Conservation (phyloP, 768 basidiomycete genomes). For the Gymnopilus junonius region DNA sequence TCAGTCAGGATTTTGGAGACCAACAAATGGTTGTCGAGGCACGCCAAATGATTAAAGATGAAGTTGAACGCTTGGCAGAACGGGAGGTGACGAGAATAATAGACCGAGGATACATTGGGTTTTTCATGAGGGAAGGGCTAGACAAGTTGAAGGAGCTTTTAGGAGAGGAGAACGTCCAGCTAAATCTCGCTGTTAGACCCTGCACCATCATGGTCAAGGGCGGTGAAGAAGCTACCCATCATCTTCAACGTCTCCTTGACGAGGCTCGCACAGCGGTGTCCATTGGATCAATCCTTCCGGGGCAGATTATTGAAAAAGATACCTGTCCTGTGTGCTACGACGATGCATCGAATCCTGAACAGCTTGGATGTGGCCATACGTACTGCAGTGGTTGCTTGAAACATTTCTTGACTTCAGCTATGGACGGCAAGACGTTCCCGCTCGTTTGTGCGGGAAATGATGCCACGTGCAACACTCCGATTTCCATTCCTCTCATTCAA, state of each 20-base stretch:
- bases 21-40: slow-evolving; percentile 42
- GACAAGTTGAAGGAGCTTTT: slow-evolving; percentile 53
- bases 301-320: slow-evolving; percentile 11
- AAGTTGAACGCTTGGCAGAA: slow-evolving; percentile 52
- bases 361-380: slow-evolving; percentile 50
- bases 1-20: slow-evolving; percentile 53
- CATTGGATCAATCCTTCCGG: slow-evolving; percentile 1
- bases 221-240: slow-evolving; percentile 57
- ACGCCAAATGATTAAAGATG: slow-evolving; percentile 45
- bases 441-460: slow-evolving; percentile 66
- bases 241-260: slow-evolving; percentile 46
- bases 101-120: slow-evolving; percentile 44
- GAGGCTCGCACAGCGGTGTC: slow-evolving; percentile 33
- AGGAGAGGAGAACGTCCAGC: slow-evolving; percentile 55
- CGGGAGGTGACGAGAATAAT: slow-evolving; percentile 33
- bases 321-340: slow-evolving; percentile 63
- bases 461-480: slow-evolving; percentile 52
- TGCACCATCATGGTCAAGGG: slow-evolving; percentile 56
- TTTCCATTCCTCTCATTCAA: slow-evolving; percentile 58
- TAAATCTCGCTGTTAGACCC: slow-evolving; percentile 40
- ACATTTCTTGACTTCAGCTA: slow-evolving; percentile 49
- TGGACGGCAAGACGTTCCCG: slow-evolving; percentile 54
- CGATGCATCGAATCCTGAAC: slow-evolving; percentile 41
- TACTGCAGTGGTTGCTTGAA: slow-evolving; percentile 55
- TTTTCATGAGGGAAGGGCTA: slow-evolving; percentile 55